phyloP scores from a whole-genome alignment of 805 yeast genomes.

The Dipodascopsis uninucleata region DNA sequence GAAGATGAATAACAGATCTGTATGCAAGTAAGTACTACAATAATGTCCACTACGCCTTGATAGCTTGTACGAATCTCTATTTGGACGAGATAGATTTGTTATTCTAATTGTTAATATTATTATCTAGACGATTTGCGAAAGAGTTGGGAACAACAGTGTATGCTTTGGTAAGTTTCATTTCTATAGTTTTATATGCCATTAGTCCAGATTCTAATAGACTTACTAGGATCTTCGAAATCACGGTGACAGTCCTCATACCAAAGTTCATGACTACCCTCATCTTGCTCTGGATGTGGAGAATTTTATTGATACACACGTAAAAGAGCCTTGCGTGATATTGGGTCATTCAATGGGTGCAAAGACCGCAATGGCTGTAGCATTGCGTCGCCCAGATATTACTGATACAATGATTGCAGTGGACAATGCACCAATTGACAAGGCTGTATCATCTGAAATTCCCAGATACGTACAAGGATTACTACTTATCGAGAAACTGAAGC shows the following conservation, averaged over 20 bases:
- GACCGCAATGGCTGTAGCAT: constrained; percentile 80
- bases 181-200: neutral
- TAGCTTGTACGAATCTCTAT: constrained; percentile 43
- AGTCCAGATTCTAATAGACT: neutral
- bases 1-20: constrained; percentile 71
- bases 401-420: constrained; percentile 73
- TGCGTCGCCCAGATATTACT: constrained; percentile 60
- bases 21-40: constrained; percentile 63
- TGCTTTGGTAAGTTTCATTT: constrained; percentile 30
- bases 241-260: constrained; percentile 82
- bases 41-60: too few species aligned
- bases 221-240: constrained; percentile 76
- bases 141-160: constrained; percentile 37
- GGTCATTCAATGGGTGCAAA: constrained; percentile 75
- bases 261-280: constrained; percentile 70
- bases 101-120: constrained; percentile 41
- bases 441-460: constrained; percentile 57
- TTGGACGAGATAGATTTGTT: neutral
- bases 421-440: constrained; percentile 76
- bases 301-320: constrained; percentile 51
- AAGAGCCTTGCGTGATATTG: constrained; percentile 37
- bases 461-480: constrained; percentile 62
- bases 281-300: constrained; percentile 81
- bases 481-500: constrained; percentile 48
- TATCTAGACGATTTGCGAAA: constrained; percentile 34